Evolutionary conservation across 2,329 filamentous ascomycete species (phyloP), one percentile per base, ranked within the genome.

Genomic region (Penicillium sp.): DNA sequence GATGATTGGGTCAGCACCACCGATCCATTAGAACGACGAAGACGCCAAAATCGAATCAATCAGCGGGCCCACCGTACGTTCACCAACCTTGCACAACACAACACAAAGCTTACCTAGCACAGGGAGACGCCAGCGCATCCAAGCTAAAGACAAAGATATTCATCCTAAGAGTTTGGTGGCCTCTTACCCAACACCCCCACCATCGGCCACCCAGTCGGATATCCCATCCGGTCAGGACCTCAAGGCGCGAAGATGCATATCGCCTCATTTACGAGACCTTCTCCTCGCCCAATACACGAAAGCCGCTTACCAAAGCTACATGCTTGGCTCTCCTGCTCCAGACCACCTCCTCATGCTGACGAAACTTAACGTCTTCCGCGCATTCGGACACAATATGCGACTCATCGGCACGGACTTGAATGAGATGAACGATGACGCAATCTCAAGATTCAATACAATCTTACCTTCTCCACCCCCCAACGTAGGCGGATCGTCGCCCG

Each of bases 351-450:
- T 75, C n/a, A 67, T 63, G 1, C 61, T 75, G 14, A 68, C 68
- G 8, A 70, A 71, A 26, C 63, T 72, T 21, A 75, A 75, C 26
- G 71, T 75, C 13, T 73, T 72, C 56, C 69, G 71, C 6, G 73
- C 69, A 6, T 66, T 74, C 39, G 55, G 55, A 3, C 52, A 64
- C 3, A 75, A 73, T 45, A 59, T 72, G 44, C 51, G 53, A 9
- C n/a, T 70, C 2, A 63, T 74, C 7, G 72, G 72, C 0, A 66
- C 65, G 55, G 48, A 48, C 1, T 27, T 57, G 9, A 59, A 64
- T 31, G 60, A 63, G 57, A 68, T 70, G 62, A 52, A 65, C 27
- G 64, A 71, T 35, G 69, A 71, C 13, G 63, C 69, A 0, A 53
- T 72, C 9, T 72, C 70, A 6, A 63, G 57, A 11, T 72, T 72